phyloP scores from a whole-genome alignment of 164 flowering plant species.

The Magnolia changhungtana region DNA sequence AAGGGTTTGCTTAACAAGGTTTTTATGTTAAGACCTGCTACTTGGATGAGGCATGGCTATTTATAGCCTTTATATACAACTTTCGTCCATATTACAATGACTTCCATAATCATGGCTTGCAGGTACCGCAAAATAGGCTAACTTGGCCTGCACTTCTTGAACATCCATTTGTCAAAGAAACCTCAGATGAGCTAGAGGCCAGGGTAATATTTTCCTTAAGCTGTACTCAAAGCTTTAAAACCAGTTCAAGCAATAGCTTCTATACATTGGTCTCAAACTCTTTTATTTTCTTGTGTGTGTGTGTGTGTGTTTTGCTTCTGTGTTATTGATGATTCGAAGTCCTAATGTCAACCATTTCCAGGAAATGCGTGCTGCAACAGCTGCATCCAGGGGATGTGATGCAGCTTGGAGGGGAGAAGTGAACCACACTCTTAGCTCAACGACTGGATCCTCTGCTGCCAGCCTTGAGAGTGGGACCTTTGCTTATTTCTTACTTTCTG shows the following conservation, averaged over 20 bases:
- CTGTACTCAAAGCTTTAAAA: not conserved
- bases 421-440: slow-evolving; percentile 25
- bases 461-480: slow-evolving; percentile 42
- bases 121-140: slow-evolving; percentile 87
- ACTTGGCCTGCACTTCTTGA: slow-evolving; percentile 96
- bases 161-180: slow-evolving; percentile 89
- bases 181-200: slow-evolving; percentile 51
- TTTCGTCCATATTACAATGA: slow-evolving; percentile 6
- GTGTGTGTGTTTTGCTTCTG: not conserved
- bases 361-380: slow-evolving; percentile 46
- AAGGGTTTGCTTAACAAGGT: slow-evolving; percentile 98
- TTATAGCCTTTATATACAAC: not conserved
- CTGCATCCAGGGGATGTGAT: slow-evolving; percentile 41
- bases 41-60: not conserved
- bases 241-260: not conserved
- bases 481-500: not conserved
- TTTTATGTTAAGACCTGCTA: not conserved
- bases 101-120: slow-evolving; percentile 14
- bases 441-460: slow-evolving; percentile 23
- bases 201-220: slow-evolving; percentile 37
- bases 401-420: slow-evolving; percentile 51
- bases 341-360: slow-evolving; percentile 26
- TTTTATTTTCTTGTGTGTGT: not conserved
- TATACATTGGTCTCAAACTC: not conserved
- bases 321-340: slow-evolving; percentile 3